phyloP scores from a whole-genome alignment of 495 filamentous ascomycete genomes.

The Pyrenopolyporus hunteri region DNA sequence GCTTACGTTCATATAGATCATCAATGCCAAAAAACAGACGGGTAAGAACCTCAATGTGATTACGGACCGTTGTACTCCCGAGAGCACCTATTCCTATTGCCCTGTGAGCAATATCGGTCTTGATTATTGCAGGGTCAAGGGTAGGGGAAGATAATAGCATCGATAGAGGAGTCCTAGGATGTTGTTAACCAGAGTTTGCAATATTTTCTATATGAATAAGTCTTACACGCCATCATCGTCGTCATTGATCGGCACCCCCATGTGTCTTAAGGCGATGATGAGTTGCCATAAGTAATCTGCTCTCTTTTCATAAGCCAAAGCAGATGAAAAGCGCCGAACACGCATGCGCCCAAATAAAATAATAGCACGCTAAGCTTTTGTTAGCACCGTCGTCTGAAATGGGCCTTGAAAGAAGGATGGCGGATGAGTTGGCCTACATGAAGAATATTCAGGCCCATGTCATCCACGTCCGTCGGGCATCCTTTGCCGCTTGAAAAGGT shows the following conservation, averaged over 20 bases:
- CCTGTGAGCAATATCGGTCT: too few relatives aligned
- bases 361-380: too few relatives aligned
- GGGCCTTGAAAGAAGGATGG: too few relatives aligned
- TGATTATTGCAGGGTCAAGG: too few relatives aligned
- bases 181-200: too few relatives aligned
- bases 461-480: conserved; percentile 8
- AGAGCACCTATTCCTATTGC: too few relatives aligned
- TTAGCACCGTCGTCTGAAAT: too few relatives aligned
- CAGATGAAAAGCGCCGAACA: too few relatives aligned
- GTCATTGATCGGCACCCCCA: conserved; percentile 9
- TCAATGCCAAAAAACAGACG: neutral
- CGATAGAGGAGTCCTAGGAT: too few relatives aligned
- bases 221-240: neutral
- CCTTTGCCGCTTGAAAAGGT: conserved; percentile 7
- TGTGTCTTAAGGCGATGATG: neutral
- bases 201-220: neutral
- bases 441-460: neutral
- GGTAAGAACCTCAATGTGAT: neutral
- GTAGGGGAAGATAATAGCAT: too few relatives aligned
- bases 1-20: neutral
- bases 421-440: neutral
- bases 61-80: too few relatives aligned
- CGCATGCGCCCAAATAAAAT: too few relatives aligned
- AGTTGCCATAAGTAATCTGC: neutral
- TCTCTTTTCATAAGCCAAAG: neutral